Base-by-base conservation (phyloP, 805 yeast genomes). In the Candida taoyuanica region DNA sequence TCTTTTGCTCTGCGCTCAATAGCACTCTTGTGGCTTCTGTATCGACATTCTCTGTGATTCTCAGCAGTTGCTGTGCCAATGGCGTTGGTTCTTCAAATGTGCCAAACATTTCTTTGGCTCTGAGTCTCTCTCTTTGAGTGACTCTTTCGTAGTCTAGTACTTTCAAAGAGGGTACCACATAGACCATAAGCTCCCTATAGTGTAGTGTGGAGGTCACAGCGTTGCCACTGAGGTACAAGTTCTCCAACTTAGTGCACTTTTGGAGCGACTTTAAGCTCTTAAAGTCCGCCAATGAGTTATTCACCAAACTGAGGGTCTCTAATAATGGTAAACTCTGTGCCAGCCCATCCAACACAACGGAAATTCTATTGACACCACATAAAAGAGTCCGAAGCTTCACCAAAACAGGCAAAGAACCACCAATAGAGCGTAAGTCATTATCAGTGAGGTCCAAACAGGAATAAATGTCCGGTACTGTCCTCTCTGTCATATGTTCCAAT, bases 391-490 rank as follows among this genome's bases (percentile, higher is more conserved):
- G 68, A 35, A 74, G 52, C 28, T 68, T 70, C 23, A 38, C 34
- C 29, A 71, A 53, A n/a, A 34, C 30, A 0, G 81, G 85, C 26
- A 74, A 66, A 52, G 64, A 67, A 2, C 13, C 71, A 68, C 43
- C 44, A 5, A 91, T 47, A 3, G 66, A 67, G 1, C 69, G 59
- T n/a, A 91, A 61, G 24, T 76, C 81, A 59, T 91, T 91, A 52
- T 82, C 80, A 1, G 91, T 76, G 23, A 91, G 55, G 56, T 91
- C 97, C 3, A 91, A 60, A 13, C 70, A 75, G 43, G 70, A 80
- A 24, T 45, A 38, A 29, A 52, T 63, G 55, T 70, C 75, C 37
- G 53, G 57, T 1, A 68, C 53, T 3, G 58, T 61, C 2, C 68
- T 67, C n/a, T n/a, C n/a, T n/a, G n/a, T n/a, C 2, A 75, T 49